These are phyloP conservation scores for Epichloe baconii DNA, from an alignment of 2,329 filamentous ascomycete genomes.

Conservation along the genomic window DNA sequence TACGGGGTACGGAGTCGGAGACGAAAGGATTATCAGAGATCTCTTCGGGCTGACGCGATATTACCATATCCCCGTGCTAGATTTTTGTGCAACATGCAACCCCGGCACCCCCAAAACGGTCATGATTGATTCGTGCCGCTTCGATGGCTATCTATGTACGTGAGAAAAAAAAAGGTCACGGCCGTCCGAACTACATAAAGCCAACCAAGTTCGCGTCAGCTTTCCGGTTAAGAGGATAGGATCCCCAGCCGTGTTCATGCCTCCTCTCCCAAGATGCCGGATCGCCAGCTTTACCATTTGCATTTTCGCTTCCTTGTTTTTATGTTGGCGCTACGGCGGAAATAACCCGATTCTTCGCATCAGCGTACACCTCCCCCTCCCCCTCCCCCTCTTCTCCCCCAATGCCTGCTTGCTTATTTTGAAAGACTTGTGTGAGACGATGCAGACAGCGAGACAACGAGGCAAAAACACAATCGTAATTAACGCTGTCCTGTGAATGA, in stretches of 20 bases:
- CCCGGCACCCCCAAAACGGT: neutral
- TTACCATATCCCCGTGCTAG: neutral
- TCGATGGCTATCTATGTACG: neutral
- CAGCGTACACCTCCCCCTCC: slow-evolving; percentile 13
- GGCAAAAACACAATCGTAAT: too few species aligned
- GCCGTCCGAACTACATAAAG: neutral
- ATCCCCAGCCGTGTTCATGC: neutral
- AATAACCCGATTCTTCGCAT: slow-evolving; percentile 20
- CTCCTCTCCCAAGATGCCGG: slow-evolving; percentile 3
- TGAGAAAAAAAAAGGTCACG: neutral
- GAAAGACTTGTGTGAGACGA: neutral
- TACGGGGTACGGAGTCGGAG: too few species aligned
- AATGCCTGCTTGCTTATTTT: neutral
- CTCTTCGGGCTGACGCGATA: neutral
- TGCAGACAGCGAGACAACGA: neutral
- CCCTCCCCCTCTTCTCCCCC: slow-evolving; percentile 7
- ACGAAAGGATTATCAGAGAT: neutral
- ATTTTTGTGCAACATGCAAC: neutral
- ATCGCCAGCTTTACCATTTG: slow-evolving; percentile 4
- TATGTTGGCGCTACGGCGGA: slow-evolving; percentile 17
- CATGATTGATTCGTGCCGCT: neutral
- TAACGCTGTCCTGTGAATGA: too few species aligned
- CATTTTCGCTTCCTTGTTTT: neutral
- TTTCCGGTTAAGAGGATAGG: neutral
- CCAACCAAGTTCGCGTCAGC: neutral